A percentile compares a stretch with the other conserved stretches of the same genome.
Conservation (phyloP, 345 rosid genomes). For the Melaleuca quinquenervia region DNA sequence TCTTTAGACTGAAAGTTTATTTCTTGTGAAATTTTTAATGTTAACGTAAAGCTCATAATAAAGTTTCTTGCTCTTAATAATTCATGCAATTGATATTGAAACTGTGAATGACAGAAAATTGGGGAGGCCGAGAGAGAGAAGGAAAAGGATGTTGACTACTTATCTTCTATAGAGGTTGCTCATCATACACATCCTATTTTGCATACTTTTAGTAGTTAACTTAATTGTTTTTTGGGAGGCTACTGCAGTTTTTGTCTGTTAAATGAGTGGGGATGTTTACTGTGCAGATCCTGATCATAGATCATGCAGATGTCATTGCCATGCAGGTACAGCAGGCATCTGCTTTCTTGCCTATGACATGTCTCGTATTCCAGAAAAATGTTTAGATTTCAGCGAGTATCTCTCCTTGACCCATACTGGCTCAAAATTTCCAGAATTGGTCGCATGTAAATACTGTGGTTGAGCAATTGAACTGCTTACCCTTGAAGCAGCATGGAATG, state of each 20-base stretch:
- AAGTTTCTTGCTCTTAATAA: not conserved
- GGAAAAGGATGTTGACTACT: constrained; percentile 73
- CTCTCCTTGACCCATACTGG: not conserved
- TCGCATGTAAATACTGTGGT: constrained; percentile 45
- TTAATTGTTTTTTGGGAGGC: not conserved
- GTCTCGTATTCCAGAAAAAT: not conserved
- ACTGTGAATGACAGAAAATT: constrained; percentile 46
- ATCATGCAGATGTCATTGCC: constrained; percentile 87
- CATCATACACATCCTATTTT: not conserved
- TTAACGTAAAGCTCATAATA: not conserved
- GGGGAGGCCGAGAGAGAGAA: constrained; percentile 46
- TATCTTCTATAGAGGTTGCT: constrained; percentile 87
- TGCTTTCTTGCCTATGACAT: constrained; percentile 5
- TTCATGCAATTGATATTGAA: not conserved
- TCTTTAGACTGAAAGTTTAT: not conserved
- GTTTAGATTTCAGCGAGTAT: not conserved
- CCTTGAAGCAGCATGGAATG: constrained; percentile 74
- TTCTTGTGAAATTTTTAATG: not conserved
- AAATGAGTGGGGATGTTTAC: not conserved
- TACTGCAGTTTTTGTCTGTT: not conserved
- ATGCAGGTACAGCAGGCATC: constrained; percentile 55
- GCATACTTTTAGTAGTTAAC: not conserved
- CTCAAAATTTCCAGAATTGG: constrained; percentile 62
- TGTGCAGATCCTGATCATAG: constrained; percentile 72
- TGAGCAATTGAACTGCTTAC: constrained; percentile 52